phyloP scores from a whole-genome alignment of 495 filamentous ascomycete genomes.

The Daldinia caldariorum region DNA sequence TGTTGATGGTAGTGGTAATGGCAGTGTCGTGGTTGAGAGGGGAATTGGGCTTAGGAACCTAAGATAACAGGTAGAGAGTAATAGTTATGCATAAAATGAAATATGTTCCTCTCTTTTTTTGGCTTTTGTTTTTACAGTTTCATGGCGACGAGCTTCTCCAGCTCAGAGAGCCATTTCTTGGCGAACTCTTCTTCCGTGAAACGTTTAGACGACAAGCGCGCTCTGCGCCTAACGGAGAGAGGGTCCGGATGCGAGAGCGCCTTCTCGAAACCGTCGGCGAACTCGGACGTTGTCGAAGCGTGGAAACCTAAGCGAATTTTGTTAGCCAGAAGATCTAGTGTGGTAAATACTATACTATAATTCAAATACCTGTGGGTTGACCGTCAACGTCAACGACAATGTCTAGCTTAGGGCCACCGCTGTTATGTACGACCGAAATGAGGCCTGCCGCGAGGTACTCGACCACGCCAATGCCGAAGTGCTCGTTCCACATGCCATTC shows the following conservation, averaged over 20 bases:
- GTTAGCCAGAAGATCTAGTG: conserved; percentile 23
- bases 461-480: conserved; percentile 98
- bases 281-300: conserved; percentile 78
- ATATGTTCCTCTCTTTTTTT: too few species aligned
- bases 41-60: background rate
- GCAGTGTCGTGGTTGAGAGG: background rate
- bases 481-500: conserved; percentile 99
- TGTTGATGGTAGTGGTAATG: background rate
- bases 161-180: conserved; percentile 73
- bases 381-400: conserved; percentile 86
- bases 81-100: background rate
- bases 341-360: background rate
- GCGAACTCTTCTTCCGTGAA: conserved; percentile 91
- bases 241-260: conserved; percentile 72
- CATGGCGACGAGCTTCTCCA: conserved; percentile 72
- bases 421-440: conserved; percentile 89
- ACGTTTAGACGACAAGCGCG: conserved; percentile 75
- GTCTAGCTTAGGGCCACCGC: conserved; percentile 89
- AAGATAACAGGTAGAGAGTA: background rate
- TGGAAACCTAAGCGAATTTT: conserved; percentile 71
- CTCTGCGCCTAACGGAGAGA: conserved; percentile 76
- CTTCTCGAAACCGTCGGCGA: conserved; percentile 78
- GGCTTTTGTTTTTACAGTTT: conserved; percentile 30
- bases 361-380: conserved; percentile 69
- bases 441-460: conserved; percentile 97